Base-by-base conservation (phyloP, 495 filamentous ascomycete genomes). In the Tuber magnatum region DNA sequence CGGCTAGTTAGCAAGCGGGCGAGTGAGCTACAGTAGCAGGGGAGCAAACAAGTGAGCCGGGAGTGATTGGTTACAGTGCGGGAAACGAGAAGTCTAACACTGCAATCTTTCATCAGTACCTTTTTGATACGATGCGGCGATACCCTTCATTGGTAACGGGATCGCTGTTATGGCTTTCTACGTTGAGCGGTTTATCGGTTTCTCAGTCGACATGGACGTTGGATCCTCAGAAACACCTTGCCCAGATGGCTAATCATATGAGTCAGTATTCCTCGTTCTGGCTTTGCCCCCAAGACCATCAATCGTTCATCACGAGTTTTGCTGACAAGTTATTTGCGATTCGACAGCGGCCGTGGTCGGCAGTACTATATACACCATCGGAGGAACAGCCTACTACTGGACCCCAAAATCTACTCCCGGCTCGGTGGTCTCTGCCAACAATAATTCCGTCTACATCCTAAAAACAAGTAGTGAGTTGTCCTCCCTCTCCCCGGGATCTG, bases 361-460 rank as follows among this genome's bases (percentile, higher is more conserved):
- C 56, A 65, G 0, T 65, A 65, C 56, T 28, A 65, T 65, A 65
- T 65, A 65, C 28, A 65, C 56, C 3, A 35, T 65, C 32, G 56
- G 56, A 65, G 56, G 56, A 18, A 65, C 28, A 35, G 56, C 56
- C 32, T 65, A 65, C 56, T 65, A 65, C 28, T 65, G 56, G 56
- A 65, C 56, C 18, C 56, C 56, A 65, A 35, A 65, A 20, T 65
- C 56, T 18, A 65, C 56, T 18, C 56, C 56, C 56, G 9, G 10
- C 0, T 61, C 56, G 12, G 12, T 32, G 28, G 0, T 14, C n/a
- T 32, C 56, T 65, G 6, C 28, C 14, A 65, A 65, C 28, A 65
- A 65, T 35, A 2, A 32, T 65, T 65, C 56, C 28, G 28, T 20
- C 28, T 65, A 18, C 18, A 65, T 65, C 16, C 28, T 65, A 35